Evolutionary conservation across 768 basidiomycete genomes (phyloP).

Genomic region (Naganishia friedmannii): DNA sequence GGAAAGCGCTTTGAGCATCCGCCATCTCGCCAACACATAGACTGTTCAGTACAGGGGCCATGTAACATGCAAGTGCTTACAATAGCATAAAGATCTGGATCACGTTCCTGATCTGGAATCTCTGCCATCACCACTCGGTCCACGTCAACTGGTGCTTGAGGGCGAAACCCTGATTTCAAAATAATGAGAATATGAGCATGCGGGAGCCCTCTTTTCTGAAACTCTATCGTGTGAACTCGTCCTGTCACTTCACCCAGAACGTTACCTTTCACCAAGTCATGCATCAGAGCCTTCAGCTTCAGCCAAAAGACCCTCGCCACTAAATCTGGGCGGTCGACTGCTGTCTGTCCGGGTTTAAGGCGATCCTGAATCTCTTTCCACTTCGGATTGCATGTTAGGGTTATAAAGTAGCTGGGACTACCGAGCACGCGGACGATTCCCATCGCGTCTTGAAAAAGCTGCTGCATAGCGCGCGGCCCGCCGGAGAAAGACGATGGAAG

Average conservation of each 20-base stretch:
- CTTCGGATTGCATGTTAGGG: constrained; percentile 34
- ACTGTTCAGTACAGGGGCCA: constrained; percentile 55
- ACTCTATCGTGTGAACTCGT: constrained; percentile 60
- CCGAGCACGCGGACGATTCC: constrained; percentile 34
- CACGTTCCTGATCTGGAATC: constrained; percentile 54
- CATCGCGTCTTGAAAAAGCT: constrained; percentile 39
- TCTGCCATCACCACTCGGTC: constrained; percentile 55
- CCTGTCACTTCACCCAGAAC: constrained; percentile 56
- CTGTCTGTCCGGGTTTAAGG: constrained; percentile 30
- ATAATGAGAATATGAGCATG: constrained; percentile 60
- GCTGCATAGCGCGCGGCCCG: constrained; percentile 31
- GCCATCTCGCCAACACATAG: too few relatives aligned
- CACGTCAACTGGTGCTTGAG: constrained; percentile 52
- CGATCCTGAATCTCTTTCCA: constrained; percentile 34
- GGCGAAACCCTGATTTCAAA: constrained; percentile 50
- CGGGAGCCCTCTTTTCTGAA: constrained; percentile 62
- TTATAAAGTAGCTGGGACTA: constrained; percentile 32
- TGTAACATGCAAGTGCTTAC: constrained; percentile 58
- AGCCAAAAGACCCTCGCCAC: constrained; percentile 56
- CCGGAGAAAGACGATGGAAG: constrained; percentile 33
- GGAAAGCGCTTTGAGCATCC: too few relatives aligned
- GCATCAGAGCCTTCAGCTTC: constrained; percentile 54
- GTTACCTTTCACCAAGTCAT: constrained; percentile 52
- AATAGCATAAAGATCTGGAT: constrained; percentile 55
- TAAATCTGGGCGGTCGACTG: constrained; percentile 55